Evolutionary conservation across 306 rosid species (phyloP), one percentile per base, ranked within the genome.

Genomic region (Quercus suber): DNA sequence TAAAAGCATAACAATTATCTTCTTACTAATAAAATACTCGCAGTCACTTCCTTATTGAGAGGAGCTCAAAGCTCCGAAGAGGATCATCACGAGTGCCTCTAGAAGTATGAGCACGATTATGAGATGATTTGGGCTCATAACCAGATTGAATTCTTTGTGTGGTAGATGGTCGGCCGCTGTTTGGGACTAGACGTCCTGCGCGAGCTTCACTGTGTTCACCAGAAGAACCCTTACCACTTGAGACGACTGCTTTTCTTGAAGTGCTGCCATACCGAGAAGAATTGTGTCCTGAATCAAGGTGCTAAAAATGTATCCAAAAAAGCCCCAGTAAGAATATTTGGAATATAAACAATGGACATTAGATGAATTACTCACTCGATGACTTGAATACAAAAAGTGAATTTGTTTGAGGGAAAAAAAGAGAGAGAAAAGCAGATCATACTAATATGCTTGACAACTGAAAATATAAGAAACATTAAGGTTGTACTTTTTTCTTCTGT

Each of bases 61-160:
- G 94, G 79, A 80, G 89, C 85, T 96, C 99, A 59, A 96, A 96
- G 94, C 90, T 93, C 41, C 93, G 82, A 27, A 96, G 91, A 78
- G 97, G 88, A 77, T 96, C 97, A 21, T 93, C 98, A 1, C 92
- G 96, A 76, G 76, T 73, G 77, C 94, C 88, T 88, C 94, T 88
- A 23, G 83, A 18, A 10, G 89, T 77, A 6, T 81, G 69, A 5
- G 80, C 68, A 73, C 93, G 98, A 0, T 81, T 60, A 55, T 74
- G 87, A 41, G 87, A 75, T 60, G 89, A 90, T 83, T 78, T 92
- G 73, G 92, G 31, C 27, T 94, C 98, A 13, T 71, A 76, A 17
- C 74, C 72, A 60, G 87, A 78, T 71, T 87, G 91, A 73, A 79
- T 49, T 82, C 97, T 87, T 12, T 90, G 91, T 20, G 88, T 49